Evolutionary conservation across 1,284 basidiomycete species (phyloP).

Genomic region (Pascua guehoae): DNA sequence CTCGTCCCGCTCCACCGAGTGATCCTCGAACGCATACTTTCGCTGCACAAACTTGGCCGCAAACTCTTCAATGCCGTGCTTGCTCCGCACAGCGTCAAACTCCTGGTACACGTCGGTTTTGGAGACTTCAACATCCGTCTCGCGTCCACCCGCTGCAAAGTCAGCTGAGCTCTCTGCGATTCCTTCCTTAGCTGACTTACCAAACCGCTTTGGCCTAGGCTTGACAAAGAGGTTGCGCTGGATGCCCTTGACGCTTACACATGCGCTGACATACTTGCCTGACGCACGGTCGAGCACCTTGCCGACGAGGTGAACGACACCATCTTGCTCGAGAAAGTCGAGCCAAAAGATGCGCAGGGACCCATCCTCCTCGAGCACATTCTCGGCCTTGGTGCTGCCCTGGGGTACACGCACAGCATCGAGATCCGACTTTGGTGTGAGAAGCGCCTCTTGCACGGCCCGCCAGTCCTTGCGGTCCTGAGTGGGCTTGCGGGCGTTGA

Average conservation of each 20-base stretch:
- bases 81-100: slow-evolving; percentile 73
- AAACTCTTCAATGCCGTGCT: slow-evolving; percentile 72
- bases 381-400: slow-evolving; percentile 50
- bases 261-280: slow-evolving; percentile 75
- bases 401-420: slow-evolving; percentile 46
- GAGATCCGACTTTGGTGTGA: slow-evolving; percentile 46
- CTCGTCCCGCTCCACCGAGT: slow-evolving; percentile 74
- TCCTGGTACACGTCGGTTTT: slow-evolving; percentile 74
- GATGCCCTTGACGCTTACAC: slow-evolving; percentile 78
- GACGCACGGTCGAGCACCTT: slow-evolving; percentile 76
- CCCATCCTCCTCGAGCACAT: slow-evolving; percentile 64
- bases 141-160: slow-evolving; percentile 55
- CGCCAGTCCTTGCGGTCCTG: slow-evolving; percentile 63
- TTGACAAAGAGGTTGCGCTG: slow-evolving; percentile 93
- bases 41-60: slow-evolving; percentile 79
- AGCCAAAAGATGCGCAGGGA: slow-evolving; percentile 86
- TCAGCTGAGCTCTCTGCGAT: slow-evolving; percentile 6
- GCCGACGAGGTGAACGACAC: slow-evolving; percentile 73
- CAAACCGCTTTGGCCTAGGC: slow-evolving; percentile 65
- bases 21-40: slow-evolving; percentile 89
- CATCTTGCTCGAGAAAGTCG: slow-evolving; percentile 79
- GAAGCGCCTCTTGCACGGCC: slow-evolving; percentile 61
- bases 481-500: slow-evolving; percentile 30
- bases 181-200: slow-evolving; percentile 45
- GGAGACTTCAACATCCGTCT: slow-evolving; percentile 71